These are phyloP conservation scores for Saccharomycopsis sp. DNA, from an alignment of 805 yeast species.

Conservation along the genomic window DNA sequence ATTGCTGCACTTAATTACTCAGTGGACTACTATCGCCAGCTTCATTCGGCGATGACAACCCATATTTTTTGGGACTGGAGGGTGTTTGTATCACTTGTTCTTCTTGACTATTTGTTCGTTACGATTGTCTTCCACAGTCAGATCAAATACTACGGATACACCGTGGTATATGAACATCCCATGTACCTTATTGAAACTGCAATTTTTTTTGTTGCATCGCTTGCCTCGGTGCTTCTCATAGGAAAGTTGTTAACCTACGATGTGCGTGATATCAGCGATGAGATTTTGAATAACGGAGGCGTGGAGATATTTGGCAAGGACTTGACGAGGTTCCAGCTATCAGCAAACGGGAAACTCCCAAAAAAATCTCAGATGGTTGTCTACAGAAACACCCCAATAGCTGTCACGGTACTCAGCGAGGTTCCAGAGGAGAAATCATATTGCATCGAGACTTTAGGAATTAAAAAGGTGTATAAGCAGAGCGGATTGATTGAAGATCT, in stretches of 20 bases:
- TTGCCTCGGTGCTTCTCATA: constrained; percentile 35
- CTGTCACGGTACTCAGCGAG: constrained; percentile 43
- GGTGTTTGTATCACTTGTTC: constrained; percentile 27
- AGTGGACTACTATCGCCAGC: constrained; percentile 49
- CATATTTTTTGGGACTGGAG: constrained; percentile 41
- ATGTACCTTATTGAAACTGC: constrained; percentile 21
- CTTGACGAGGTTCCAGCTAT: constrained; percentile 35
- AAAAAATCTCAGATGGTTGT: constrained; percentile 41
- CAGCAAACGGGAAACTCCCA: constrained; percentile 22
- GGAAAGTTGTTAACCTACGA: constrained; percentile 39
- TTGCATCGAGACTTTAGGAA: constrained; percentile 49
- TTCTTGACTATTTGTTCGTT: constrained; percentile 6
- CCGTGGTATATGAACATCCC: constrained; percentile 16
- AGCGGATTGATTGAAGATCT: constrained; percentile 61
- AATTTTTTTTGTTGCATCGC: constrained; percentile 34
- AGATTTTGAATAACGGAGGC: constrained; percentile 32
- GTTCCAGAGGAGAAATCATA: not conserved
- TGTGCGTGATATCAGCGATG: constrained; percentile 36
- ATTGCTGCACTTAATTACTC: constrained; percentile 57
- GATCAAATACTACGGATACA: constrained; percentile 20
- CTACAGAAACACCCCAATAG: constrained; percentile 69
- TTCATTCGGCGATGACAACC: constrained; percentile 42
- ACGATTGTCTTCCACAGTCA: constrained; percentile 20
- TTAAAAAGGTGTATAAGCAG: constrained; percentile 59
- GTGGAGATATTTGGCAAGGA: constrained; percentile 44